These are phyloP conservation scores for Xylogone sp. DNA, from an alignment of 2,329 filamentous ascomycete genomes.

Conservation along the genomic window DNA sequence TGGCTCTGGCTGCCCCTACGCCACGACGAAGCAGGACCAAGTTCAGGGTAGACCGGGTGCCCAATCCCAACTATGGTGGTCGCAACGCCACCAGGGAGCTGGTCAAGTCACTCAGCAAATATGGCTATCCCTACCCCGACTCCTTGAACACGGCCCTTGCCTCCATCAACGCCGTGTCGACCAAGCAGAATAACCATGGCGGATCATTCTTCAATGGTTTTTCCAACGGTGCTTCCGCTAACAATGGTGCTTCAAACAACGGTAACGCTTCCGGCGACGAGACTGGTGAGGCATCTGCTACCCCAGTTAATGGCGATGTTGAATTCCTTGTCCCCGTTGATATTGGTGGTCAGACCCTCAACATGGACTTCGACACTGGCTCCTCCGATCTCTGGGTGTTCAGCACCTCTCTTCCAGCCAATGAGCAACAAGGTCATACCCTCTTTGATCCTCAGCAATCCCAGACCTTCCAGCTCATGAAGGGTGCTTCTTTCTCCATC, in stretches of 20 bases:
- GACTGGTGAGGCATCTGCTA: conserved; percentile 59
- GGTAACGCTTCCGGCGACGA: conserved; percentile 29
- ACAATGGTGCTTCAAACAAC: conserved; percentile 13
- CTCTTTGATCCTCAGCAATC: conserved; percentile 27
- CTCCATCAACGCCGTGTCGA: conserved; percentile 15
- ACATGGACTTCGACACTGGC: conserved; percentile 29
- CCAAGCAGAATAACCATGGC: conserved; percentile 5
- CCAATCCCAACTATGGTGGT: conserved; percentile 38
- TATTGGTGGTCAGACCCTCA: conserved; percentile 28
- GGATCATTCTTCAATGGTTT: neutral
- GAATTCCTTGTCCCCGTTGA: conserved; percentile 23
- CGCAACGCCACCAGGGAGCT: conserved; percentile 43
- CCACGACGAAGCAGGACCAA: conserved; percentile 38
- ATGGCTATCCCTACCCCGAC: conserved; percentile 48
- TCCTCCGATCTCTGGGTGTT: conserved; percentile 34
- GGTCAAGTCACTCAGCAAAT: conserved; percentile 66
- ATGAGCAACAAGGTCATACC: conserved; percentile 25
- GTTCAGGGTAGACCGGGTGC: conserved; percentile 28
- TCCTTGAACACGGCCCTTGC: conserved; percentile 34
- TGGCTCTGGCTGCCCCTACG: conserved; percentile 43
- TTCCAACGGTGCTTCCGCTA: neutral
- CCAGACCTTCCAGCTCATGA: conserved; percentile 20
- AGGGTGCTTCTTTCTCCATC: conserved; percentile 28
- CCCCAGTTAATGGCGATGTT: conserved; percentile 45
- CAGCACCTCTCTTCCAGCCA: conserved; percentile 25